These are phyloP conservation scores for Hypoxylon intermedium DNA, from an alignment of 495 filamentous ascomycete species.

Conservation along the genomic window DNA sequence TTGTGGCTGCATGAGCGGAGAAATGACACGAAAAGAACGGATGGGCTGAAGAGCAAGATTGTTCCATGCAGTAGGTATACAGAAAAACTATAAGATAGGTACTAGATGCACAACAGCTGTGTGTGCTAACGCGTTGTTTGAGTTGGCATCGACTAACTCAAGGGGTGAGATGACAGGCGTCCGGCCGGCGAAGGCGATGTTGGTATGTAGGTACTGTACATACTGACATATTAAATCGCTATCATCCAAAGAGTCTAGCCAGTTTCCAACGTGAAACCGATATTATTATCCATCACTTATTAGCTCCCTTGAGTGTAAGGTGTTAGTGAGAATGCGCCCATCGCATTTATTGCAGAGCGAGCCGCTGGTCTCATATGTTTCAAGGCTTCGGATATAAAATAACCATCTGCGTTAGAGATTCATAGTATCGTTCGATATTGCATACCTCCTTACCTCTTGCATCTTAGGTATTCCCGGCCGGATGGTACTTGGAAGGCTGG, in stretches of 20 bases:
- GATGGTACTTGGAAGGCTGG: slow-evolving; percentile 5
- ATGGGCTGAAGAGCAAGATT: slow-evolving; percentile 21
- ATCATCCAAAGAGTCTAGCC: neutral
- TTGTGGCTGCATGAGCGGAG: slow-evolving; percentile 30
- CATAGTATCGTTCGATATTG: neutral
- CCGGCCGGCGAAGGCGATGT: neutral
- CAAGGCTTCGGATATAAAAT: slow-evolving; percentile 16
- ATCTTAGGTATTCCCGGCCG: slow-evolving; percentile 14
- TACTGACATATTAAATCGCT: no score
- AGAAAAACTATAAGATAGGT: neutral
- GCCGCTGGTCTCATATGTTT: slow-evolving; percentile 1
- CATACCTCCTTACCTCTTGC: neutral
- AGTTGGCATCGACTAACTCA: slow-evolving; percentile 4
- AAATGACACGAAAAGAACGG: slow-evolving; percentile 28
- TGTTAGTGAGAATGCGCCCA: slow-evolving; percentile 12
- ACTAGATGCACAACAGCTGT: neutral
- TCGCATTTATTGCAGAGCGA: neutral
- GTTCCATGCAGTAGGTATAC: slow-evolving; percentile 19
- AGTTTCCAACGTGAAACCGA: slow-evolving; percentile 6
- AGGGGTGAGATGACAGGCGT: neutral
- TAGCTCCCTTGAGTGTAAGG: slow-evolving; percentile 25
- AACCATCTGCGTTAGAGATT: slow-evolving; percentile 7
- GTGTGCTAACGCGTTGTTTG: neutral
- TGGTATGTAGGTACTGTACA: no score
- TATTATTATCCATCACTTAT: neutral